Base-by-base conservation (phyloP, 192 early-diverging fungal species). In the Mortierella antarctica region DNA sequence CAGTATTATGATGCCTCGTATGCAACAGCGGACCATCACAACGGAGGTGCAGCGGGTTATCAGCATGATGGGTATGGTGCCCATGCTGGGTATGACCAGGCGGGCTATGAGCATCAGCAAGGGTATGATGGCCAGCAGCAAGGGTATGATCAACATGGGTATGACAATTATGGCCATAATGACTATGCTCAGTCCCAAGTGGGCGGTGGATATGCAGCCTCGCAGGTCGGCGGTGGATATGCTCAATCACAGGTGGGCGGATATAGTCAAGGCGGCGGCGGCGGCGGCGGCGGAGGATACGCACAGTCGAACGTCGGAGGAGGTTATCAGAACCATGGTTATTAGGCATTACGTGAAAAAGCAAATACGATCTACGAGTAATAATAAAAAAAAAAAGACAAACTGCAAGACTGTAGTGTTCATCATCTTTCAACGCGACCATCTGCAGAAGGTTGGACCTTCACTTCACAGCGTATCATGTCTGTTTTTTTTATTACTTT, bases 151-250 rank as follows among this genome's bases (percentile, higher is more conserved):
- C 54, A 55, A 18, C 48, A 52, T 44, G 71, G 71, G 14, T 70
- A 70, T 39, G 57, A 70, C 50, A 47, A 60, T 52, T 54, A 40
- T 12, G 71, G 46, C 17, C 68, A 65, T 7, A 15, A 14, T 39
- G 75, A 79, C 12, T 78, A 80, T 67, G 64, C 70, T 48, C 57
- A 66, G 14, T 72, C 76, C 6, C 76, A 80, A 49, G 76, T 70
- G 31, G 62, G 71, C 7, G 66, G 66, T 10, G 74, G 72, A 53
- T 66, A 67, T 61, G 69, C 63, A 5, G 63, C 57, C 17, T 71
- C 76, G 45, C 56, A 79, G 10, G 76, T 79, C 18, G 76, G 76
- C 5, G 74, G 74, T 18, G 74, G 74, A 41, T 74, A 74, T 62
- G 73, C 50, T 48, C 31, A n/a, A 17, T 65, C 64, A 13, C 64